Percentiles rank a stretch among this genome's conserved stretches.
phyloP scores from a whole-genome alignment of 805 yeast species.

The Diddensiella caesifluorescens region DNA sequence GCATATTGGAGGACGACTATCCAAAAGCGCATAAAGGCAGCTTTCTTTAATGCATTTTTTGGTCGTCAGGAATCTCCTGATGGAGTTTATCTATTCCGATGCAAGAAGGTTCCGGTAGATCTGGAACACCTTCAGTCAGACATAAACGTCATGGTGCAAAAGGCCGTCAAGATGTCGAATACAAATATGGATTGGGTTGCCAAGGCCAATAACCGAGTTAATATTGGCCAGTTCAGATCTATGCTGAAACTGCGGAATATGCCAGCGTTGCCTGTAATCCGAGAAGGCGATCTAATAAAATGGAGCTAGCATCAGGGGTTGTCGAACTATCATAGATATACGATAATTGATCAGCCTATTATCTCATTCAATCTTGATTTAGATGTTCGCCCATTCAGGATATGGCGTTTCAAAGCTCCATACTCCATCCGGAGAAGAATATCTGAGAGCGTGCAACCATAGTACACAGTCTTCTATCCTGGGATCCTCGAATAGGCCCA shows the following conservation, averaged over 20 bases:
- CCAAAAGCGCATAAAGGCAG: conserved; percentile 1
- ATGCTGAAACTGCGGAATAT: conserved; percentile 3
- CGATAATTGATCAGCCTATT: no score
- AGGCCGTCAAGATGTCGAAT: conserved; percentile 6
- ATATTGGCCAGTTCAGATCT: conserved; percentile 7
- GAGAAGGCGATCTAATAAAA: background rate
- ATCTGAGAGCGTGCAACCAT: conserved; percentile 80
- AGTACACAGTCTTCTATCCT: conserved; percentile 69
- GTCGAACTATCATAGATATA: conserved; percentile 1
- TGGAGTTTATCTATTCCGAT: conserved; percentile 16
- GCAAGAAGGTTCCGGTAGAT: conserved; percentile 12
- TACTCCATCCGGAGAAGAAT: conserved; percentile 37
- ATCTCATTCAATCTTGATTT: no score
- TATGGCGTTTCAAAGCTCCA: conserved; percentile 66
- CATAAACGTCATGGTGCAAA: conserved; percentile 9
- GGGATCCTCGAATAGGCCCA: conserved; percentile 69
- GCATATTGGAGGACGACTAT: conserved; percentile 20
- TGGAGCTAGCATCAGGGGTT: background rate
- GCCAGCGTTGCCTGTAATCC: background rate
- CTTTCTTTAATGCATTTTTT: conserved; percentile 11
- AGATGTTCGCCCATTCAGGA: conserved; percentile 62
- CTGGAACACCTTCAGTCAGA: conserved; percentile 7
- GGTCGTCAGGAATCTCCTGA: conserved; percentile 9
- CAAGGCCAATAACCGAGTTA: conserved; percentile 9
- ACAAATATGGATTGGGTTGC: conserved; percentile 16